Base-by-base conservation (phyloP, 1,284 basidiomycete species). In the Vanrija pseudolonga region DNA sequence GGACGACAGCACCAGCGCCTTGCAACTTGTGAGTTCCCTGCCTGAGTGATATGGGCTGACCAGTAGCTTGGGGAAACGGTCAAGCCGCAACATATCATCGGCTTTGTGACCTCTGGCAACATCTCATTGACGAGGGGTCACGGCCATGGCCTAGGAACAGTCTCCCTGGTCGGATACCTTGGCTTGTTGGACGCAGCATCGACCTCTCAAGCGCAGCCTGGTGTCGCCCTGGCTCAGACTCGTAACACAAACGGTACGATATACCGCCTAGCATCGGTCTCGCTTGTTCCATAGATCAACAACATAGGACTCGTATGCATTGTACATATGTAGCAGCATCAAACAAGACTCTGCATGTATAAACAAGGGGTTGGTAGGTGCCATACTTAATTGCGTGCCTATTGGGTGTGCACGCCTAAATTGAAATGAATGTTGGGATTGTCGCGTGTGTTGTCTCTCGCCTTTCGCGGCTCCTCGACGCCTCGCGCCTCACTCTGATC, bases 51-150 rank as follows among this genome's bases (percentile, higher is more conserved):
- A 24, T 15, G 45, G 52, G 42, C 32, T 50, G 56, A 58, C 28
- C 42, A 22, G 23, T 32, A 86, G 83, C 72, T 84, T 4, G 80
- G 80, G 9, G 77, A 80, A 52, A 61, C 68, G 11, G 64, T 72
- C 12, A 76, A 74, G 3, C 63, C 77, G 39, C 73, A 77, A 1
- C 65, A 76, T 0, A 79, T 88, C 19, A 83, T 93, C 46, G 91
- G 91, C 1, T 89, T 88, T 63, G 80, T 91, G 6, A 87, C 88
- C 0, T 85, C 86, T 0, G 90, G 90, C 1, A 85, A 85, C 59
- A 87, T 83, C 66, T 91, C 89, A 0, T 79, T 95, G 2, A 82
- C 84, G 0, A 80, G 85, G 19, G 90, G 91, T 0, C 76, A 81
- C 50, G 89, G 88, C 0, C 83, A 84, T 64, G 90, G 83, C 0